Conservation (phyloP, 768 basidiomycete species). For the Lactarius pseudohatsudake region DNA sequence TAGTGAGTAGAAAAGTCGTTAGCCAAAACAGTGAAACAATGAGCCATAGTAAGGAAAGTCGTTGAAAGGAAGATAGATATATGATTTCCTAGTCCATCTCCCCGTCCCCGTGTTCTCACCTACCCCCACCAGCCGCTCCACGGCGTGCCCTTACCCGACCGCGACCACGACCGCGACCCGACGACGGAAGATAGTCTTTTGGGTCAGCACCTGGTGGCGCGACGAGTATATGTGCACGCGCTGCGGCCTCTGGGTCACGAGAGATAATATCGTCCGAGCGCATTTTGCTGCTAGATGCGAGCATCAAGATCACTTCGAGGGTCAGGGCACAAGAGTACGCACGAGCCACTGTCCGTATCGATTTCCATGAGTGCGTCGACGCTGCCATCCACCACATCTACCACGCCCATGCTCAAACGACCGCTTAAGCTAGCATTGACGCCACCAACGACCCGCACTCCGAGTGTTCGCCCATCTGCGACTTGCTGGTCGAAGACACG, state of each 20-base stretch:
- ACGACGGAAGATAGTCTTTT: slow-evolving; percentile 25
- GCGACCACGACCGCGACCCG: slow-evolving; percentile 21
- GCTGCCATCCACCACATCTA: slow-evolving; percentile 27
- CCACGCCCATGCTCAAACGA: slow-evolving; percentile 27
- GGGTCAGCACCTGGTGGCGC: slow-evolving; percentile 29
- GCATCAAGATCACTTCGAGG: neutral
- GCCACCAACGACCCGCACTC: slow-evolving; percentile 28
- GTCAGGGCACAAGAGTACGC: slow-evolving; percentile 3
- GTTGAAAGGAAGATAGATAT: neutral
- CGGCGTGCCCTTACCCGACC: slow-evolving; percentile 24
- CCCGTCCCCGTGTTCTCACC: slow-evolving; percentile 20
- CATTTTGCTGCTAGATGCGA: slow-evolving; percentile 24
- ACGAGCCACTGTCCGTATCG: slow-evolving; percentile 25
- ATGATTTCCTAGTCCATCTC: slow-evolving; percentile 24
- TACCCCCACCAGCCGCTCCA: slow-evolving; percentile 13
- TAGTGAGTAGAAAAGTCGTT: slow-evolving; percentile 11
- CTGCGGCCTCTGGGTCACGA: slow-evolving; percentile 27
- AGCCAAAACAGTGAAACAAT: slow-evolving; percentile 10
- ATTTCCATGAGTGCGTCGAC: slow-evolving; percentile 28
- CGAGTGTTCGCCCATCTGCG: slow-evolving; percentile 29
- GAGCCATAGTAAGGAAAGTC: slow-evolving; percentile 4
- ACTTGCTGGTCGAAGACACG: slow-evolving; percentile 27
- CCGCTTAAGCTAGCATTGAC: slow-evolving; percentile 30
- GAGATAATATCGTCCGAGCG: slow-evolving; percentile 30
- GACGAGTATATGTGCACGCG: slow-evolving; percentile 28